Evolutionary conservation across 192 early-diverging fungal species (phyloP), one percentile per base, ranked within the genome.

Genomic region (Coemansia sp.): DNA sequence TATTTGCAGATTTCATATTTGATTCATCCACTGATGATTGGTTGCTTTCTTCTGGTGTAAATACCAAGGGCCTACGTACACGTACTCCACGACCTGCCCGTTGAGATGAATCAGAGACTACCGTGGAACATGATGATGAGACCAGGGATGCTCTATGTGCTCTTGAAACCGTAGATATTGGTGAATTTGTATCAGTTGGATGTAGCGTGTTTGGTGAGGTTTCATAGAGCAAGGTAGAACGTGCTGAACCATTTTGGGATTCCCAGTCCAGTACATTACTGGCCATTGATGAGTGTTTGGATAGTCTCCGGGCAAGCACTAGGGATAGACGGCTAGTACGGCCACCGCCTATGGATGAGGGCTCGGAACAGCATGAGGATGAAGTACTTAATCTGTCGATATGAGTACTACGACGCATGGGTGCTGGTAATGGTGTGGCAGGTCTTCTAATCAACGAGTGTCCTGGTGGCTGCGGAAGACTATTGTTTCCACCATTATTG

Each of bases 51-150:
- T 50, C 53, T 22, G 29, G 18, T 3, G 53, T 13, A 51, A 65
- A 72, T 5, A 49, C 32, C 4, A 54, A 32, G 3, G 58, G 57
- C 4, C 58, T 53, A 18, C 58, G 69, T 9, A 24, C 28, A 14
- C 50, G 53, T 13, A 33, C 39, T 11, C 36, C n/a, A n/a, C n/a
- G n/a, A n/a, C 54, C 44, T 17, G 32, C 10, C 27, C 46, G 42
- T 32, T 35, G 35, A 11, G 54, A 53, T 14, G 71, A 37, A 23
- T 62, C 64, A 0, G 64, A 57, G 10, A 58, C 71, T 26, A 74
- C 57, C 0, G 71, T 74, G 11, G 71, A 74, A 59, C 71, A 74
- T 15, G 71, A 63, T 5, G 67, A 71, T 9, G 70, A 73, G 18
- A 74, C 59, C 29, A 66, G 36, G 18, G 71, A 74, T 17, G 55